A percentile compares a stretch with the other conserved stretches of the same genome.
Evolutionary conservation across 306 rosid genomes (phyloP).

Genomic region (Pterocarpus macrocarpus): DNA sequence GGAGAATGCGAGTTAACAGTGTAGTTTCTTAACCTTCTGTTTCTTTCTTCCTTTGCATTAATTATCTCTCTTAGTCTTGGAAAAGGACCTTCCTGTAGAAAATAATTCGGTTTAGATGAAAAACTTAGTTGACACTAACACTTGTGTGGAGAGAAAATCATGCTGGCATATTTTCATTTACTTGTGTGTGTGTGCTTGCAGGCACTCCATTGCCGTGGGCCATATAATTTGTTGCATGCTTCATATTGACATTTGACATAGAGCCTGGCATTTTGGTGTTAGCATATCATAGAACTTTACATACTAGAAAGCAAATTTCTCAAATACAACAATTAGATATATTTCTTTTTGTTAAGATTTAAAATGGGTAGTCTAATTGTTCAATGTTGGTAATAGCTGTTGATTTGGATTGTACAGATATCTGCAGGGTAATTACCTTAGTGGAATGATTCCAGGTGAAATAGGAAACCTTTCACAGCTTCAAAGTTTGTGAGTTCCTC

Average conservation of each 20-base stretch:
- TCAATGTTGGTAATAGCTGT: conserved; percentile 37
- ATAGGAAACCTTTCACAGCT: conserved; percentile 87
- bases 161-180: background rate
- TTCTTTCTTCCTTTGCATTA: too few species aligned
- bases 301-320: conserved; percentile 14
- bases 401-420: conserved; percentile 64
- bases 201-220: conserved; percentile 3
- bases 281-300: conserved; percentile 7
- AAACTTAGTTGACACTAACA: background rate
- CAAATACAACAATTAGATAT: too few species aligned
- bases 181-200: background rate
- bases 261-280: conserved; percentile 23
- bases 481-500: conserved; percentile 71
- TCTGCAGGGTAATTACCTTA: conserved; percentile 94
- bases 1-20: conserved; percentile 6
- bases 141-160: background rate
- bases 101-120: background rate
- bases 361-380: conserved; percentile 18
- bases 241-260: background rate
- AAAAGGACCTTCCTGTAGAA: too few species aligned
- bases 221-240: background rate
- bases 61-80: too few species aligned
- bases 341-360: conserved; percentile 26
- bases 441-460: conserved; percentile 84
- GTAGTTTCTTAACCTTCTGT: background rate